A percentile compares a stretch with the other conserved stretches of the same genome.
These are phyloP conservation scores for Ulvella scutata DNA, from an alignment of 139 green algal genomes.

Conservation along the genomic window DNA sequence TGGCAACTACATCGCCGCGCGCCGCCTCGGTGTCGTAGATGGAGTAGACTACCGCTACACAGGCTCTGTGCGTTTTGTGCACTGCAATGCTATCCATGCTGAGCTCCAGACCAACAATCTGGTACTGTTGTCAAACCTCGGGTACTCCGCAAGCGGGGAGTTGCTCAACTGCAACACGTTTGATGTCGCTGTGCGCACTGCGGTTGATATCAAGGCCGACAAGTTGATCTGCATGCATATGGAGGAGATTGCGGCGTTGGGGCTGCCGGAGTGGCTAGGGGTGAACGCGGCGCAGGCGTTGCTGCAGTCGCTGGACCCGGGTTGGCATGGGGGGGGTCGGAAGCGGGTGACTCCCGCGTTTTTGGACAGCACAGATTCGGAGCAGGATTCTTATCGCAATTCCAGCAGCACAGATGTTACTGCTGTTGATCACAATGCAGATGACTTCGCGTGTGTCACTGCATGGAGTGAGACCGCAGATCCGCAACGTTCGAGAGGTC, in stretches of 20 bases:
- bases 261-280: conserved; percentile 62
- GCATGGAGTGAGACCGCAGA: no score
- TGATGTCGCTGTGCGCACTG: conserved; percentile 60
- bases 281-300: conserved; percentile 51
- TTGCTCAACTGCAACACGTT: conserved; percentile 93
- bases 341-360: no score
- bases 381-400: neutral
- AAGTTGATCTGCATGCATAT: conserved; percentile 84
- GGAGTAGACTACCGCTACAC: conserved; percentile 82
- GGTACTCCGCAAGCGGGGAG: conserved; percentile 58
- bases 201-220: conserved; percentile 53
- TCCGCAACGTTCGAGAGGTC: no score
- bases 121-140: conserved; percentile 82
- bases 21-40: conserved; percentile 71
- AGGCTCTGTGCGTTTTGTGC: conserved; percentile 61
- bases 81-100: conserved; percentile 44
- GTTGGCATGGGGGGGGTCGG: neutral
- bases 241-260: conserved; percentile 33
- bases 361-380: neutral
- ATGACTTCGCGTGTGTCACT: no score
- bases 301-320: conserved; percentile 19
- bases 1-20: conserved; percentile 87
- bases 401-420: no score
- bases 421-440: no score
- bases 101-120: conserved; percentile 72